These are phyloP conservation scores for Fusarium acutatum DNA, from an alignment of 2,329 filamentous ascomycete species.

Conservation along the genomic window DNA sequence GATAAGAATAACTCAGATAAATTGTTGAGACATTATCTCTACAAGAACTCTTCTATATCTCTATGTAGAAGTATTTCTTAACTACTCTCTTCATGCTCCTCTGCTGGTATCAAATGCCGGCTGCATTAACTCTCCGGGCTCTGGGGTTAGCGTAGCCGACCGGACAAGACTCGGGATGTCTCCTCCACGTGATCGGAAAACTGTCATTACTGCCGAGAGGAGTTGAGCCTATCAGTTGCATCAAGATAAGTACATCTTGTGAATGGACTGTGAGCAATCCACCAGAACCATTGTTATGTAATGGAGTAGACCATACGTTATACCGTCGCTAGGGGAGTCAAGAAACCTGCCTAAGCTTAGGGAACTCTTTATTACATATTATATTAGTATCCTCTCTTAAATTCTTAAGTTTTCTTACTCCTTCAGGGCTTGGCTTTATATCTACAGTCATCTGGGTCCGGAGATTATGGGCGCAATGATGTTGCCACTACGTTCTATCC, in stretches of 20 bases:
- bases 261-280: too few relatives aligned
- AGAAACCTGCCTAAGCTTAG: too few relatives aligned
- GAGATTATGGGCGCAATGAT: not conserved
- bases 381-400: too few relatives aligned
- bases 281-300: too few relatives aligned
- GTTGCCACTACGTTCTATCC: accelerated
- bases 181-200: slow-evolving; percentile 22
- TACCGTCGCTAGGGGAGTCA: too few relatives aligned
- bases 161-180: not conserved
- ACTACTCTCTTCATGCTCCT: accelerated
- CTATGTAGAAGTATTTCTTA: accelerated
- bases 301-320: too few relatives aligned
- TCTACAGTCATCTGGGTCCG: accelerated
- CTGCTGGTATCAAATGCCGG: accelerated
- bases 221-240: not conserved
- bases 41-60: accelerated
- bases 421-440: accelerated
- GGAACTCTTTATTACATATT: too few relatives aligned
- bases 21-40: accelerated
- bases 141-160: not conserved
- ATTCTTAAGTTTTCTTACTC: accelerated
- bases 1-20: accelerated
- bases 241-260: not conserved
- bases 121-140: not conserved
- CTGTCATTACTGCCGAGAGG: not conserved